These are phyloP conservation scores for Fusarium falciforme DNA, from an alignment of 2,329 filamentous ascomycete species.

Conservation along the genomic window DNA sequence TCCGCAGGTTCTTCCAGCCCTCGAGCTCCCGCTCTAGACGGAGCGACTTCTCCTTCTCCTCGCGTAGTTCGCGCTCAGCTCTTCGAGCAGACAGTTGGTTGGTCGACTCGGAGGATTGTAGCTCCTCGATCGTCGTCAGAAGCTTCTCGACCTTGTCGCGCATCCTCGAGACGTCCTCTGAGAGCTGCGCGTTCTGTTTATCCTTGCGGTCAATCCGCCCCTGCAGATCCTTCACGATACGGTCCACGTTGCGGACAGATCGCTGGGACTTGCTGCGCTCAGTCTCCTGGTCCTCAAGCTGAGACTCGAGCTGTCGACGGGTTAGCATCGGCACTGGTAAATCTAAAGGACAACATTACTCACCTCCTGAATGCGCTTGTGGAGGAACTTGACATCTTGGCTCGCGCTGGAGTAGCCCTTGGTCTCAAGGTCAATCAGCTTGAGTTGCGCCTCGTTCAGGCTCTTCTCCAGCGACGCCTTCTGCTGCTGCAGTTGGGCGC, in stretches of 20 bases:
- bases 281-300: conserved; percentile 85
- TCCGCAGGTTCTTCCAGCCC: conserved; percentile 80
- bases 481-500: conserved; percentile 85
- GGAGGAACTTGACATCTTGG: conserved; percentile 93
- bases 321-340: conserved; percentile 29
- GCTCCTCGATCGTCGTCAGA: conserved; percentile 90
- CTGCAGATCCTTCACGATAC: conserved; percentile 92
- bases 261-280: conserved; percentile 85
- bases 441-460: conserved; percentile 89
- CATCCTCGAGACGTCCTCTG: conserved; percentile 85
- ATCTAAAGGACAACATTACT: conserved; percentile 48
- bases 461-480: conserved; percentile 91
- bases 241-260: conserved; percentile 91
- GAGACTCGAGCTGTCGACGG: conserved; percentile 78
- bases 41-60: conserved; percentile 85
- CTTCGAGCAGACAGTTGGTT: conserved; percentile 85
- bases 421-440: conserved; percentile 92
- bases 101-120: conserved; percentile 86
- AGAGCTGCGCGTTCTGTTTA: conserved; percentile 82
- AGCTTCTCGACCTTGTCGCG: conserved; percentile 93
- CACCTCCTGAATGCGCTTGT: conserved; percentile 95
- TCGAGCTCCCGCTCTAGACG: conserved; percentile 91
- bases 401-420: conserved; percentile 96
- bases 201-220: conserved; percentile 93
- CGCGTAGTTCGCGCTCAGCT: conserved; percentile 88